These are phyloP conservation scores for Boletus rubroflammeus DNA, from an alignment of 768 basidiomycete genomes.

Conservation along the genomic window DNA sequence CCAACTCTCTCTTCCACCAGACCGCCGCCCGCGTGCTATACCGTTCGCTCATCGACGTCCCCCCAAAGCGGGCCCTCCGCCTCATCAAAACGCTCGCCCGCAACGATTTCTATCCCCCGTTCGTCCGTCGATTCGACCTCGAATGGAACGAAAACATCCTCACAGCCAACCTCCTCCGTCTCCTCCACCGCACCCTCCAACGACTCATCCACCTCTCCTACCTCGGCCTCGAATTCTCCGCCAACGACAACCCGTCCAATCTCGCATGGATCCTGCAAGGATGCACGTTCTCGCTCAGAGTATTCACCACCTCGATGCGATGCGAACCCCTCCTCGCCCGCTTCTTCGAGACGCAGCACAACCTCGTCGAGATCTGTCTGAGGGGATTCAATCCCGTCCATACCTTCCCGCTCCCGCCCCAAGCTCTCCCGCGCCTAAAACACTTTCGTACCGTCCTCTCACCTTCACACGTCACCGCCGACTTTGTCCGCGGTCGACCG, in stretches of 20 bases:
- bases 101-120: constrained; percentile 34
- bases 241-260: constrained; percentile 28
- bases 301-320: constrained; percentile 55
- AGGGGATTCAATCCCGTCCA: constrained; percentile 45
- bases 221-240: constrained; percentile 50
- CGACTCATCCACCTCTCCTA: constrained; percentile 37
- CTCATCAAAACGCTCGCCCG: constrained; percentile 42
- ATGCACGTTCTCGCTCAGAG: constrained; percentile 42
- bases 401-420: constrained; percentile 32
- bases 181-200: constrained; percentile 44
- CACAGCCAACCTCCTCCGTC: constrained; percentile 47
- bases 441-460: constrained; percentile 55
- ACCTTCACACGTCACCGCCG: constrained; percentile 41
- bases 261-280: constrained; percentile 49
- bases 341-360: constrained; percentile 50
- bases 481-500: constrained; percentile 46
- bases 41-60: constrained; percentile 34
- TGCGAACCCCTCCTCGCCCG: constrained; percentile 44
- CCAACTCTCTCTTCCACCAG: constrained; percentile 26
- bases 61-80: constrained; percentile 28
- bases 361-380: constrained; percentile 50
- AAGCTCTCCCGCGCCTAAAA: constrained; percentile 45
- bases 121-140: constrained; percentile 48
- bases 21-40: constrained; percentile 35
- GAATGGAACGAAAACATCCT: constrained; percentile 37